These are phyloP conservation scores for Inga oerstediana DNA, from an alignment of 306 rosid species.

Conservation along the genomic window DNA sequence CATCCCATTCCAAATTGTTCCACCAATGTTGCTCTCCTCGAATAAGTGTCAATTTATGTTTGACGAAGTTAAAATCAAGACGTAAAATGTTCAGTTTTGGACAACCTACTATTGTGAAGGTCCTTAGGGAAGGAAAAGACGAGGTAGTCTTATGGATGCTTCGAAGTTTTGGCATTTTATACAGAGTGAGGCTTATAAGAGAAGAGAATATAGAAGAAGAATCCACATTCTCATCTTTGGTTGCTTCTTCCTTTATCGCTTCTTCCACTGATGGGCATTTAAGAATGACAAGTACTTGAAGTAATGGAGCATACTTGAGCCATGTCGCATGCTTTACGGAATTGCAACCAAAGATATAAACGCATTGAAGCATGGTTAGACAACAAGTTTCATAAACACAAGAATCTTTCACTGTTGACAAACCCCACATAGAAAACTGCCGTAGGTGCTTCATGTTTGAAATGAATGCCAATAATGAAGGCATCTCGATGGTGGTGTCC, in stretches of 20 bases:
- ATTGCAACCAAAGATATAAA: rapidly evolving
- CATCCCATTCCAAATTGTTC: constrained; percentile 1
- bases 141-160: not conserved
- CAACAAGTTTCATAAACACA: not conserved
- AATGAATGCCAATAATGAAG: not conserved
- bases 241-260: not conserved
- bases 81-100: not conserved
- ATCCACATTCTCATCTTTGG: not conserved
- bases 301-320: not conserved
- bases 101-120: rapidly evolving
- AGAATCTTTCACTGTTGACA: not conserved
- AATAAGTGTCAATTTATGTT: not conserved
- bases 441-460: not conserved
- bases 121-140: not conserved
- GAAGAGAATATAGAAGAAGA: not conserved
- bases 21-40: not conserved
- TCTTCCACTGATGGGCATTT: not conserved
- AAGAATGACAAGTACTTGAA: not conserved
- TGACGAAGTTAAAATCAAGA: not conserved
- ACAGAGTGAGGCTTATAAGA: not conserved
- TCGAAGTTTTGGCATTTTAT: not conserved
- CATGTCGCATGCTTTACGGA: not conserved
- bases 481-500: not conserved
- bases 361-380: not conserved
- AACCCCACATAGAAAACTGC: rapidly evolving